These are phyloP conservation scores for Fusarium haematococcum DNA, from an alignment of 2,329 filamentous ascomycete species.

Conservation along the genomic window DNA sequence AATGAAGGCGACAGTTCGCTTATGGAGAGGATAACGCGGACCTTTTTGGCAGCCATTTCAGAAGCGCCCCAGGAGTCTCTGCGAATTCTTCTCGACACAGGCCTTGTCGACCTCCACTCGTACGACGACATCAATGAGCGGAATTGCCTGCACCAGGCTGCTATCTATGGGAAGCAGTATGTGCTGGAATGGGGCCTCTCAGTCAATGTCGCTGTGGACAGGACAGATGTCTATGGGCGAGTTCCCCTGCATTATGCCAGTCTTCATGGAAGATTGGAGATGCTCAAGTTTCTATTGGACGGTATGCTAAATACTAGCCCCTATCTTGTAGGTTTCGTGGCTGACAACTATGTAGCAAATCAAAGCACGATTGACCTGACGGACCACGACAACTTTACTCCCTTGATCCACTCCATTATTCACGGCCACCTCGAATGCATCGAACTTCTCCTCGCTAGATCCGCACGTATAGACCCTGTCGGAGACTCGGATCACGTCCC, in stretches of 20 bases:
- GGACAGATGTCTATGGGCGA: constrained; percentile 92
- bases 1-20: constrained; percentile 68
- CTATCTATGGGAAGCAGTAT: constrained; percentile 87
- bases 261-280: constrained; percentile 89
- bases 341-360: constrained; percentile 62
- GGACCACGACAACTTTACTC: constrained; percentile 97
- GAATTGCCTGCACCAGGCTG: constrained; percentile 96
- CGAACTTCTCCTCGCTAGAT: constrained; percentile 78
- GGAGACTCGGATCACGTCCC: constrained; percentile 94
- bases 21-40: constrained; percentile 84
- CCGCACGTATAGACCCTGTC: constrained; percentile 86
- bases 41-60: constrained; percentile 89
- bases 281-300: constrained; percentile 79
- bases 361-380: constrained; percentile 84
- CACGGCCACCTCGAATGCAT: constrained; percentile 87
- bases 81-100: constrained; percentile 80
- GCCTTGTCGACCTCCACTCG: constrained; percentile 87
- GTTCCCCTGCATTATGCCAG: constrained; percentile 96
- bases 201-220: constrained; percentile 79
- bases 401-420: constrained; percentile 93
- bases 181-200: constrained; percentile 82
- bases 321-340: background rate
- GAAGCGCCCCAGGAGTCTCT: constrained; percentile 85
- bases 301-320: constrained; percentile 54
- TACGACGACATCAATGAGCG: constrained; percentile 98